These are phyloP conservation scores for Plasmodium relictum DNA, from an alignment of 169 alveolate species.

Conservation along the genomic window DNA sequence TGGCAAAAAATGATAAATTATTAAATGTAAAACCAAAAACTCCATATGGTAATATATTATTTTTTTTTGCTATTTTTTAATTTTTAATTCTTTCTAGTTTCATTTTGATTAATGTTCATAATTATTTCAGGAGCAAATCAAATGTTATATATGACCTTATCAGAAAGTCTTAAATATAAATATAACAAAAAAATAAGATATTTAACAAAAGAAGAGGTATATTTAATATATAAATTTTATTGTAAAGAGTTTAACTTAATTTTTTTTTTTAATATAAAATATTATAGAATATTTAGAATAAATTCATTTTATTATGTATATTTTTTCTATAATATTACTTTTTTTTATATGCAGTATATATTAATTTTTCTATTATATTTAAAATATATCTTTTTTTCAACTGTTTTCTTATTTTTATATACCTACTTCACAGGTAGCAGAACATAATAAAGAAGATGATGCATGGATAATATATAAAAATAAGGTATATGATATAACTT, in stretches of 20 bases:
- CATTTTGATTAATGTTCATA: not conserved
- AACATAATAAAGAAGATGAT: conserved; percentile 80
- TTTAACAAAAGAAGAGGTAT: conserved; percentile 71
- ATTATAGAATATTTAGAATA: too few relatives aligned
- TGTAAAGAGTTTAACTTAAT: too few relatives aligned
- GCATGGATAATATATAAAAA: conserved; percentile 86
- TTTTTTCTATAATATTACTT: too few relatives aligned
- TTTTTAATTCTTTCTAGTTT: not conserved
- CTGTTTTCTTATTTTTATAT: not conserved
- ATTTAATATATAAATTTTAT: not conserved
- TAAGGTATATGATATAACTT: conserved; percentile 86
- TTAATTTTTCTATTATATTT: not conserved
- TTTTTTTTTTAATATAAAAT: too few relatives aligned
- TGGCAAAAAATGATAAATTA: not conserved
- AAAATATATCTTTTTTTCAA: not conserved
- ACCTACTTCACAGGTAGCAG: conserved; percentile 65
- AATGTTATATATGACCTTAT: conserved; percentile 27
- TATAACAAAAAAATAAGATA: not conserved
- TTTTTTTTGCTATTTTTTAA: not conserved
- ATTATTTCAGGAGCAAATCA: conserved; percentile 56
- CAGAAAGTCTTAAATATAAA: conserved; percentile 27
- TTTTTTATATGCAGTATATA: not conserved
- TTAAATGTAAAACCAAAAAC: not conserved
- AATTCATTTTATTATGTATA: too few relatives aligned
- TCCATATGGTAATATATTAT: not conserved